Base-by-base conservation (phyloP, 441 rosid species). In the Populus tomentosa region DNA sequence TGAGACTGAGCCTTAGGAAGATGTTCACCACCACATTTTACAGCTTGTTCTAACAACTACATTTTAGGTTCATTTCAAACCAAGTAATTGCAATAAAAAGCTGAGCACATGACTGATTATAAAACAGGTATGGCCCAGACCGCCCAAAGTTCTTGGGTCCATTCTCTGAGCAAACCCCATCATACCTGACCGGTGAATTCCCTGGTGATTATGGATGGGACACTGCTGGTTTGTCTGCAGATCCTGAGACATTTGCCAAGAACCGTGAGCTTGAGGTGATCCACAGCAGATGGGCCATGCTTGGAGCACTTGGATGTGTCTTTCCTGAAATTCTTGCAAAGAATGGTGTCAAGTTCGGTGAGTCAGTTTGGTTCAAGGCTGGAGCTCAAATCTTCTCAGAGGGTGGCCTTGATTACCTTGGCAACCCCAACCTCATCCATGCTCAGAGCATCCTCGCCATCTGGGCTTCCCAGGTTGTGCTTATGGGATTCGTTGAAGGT, bases 161-260 rank as follows among this genome's bases (percentile, higher is more conserved):
- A 74, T 93, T 93, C 91, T 93, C 97, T 0, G 94, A 93, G 89
- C 95, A 93, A 86, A 93, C 89, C 21, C 97, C 98, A 35, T 88
- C 97, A 0, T 93, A 93, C 90, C 84, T 93, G 82, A 93, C 94
- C 1, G 97, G 98, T 24, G 98, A 93, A 73, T 93, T 90, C 88
- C 94, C 96, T 0, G 94, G 98, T 62, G 98, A 93, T 84, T 93
- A 93, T 20, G 98, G 98, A 53, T 93, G 98, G 98, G 98, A 93
- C 86, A 91, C 97, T 26, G 98, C 95, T 14, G 98, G 98, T 7
- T 79, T 93, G 68, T 93, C 98, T 1, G 94, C 98, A n/a, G 98
- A 93, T 74, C 98, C 97, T 0, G 97, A 93, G 88, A 91, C 98
- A 73, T 91, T 93, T 50, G 90, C 98, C 72, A 91, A 90, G 92